Base-by-base conservation (phyloP, 306 rosid genomes). In the Vigna nakashimae region DNA sequence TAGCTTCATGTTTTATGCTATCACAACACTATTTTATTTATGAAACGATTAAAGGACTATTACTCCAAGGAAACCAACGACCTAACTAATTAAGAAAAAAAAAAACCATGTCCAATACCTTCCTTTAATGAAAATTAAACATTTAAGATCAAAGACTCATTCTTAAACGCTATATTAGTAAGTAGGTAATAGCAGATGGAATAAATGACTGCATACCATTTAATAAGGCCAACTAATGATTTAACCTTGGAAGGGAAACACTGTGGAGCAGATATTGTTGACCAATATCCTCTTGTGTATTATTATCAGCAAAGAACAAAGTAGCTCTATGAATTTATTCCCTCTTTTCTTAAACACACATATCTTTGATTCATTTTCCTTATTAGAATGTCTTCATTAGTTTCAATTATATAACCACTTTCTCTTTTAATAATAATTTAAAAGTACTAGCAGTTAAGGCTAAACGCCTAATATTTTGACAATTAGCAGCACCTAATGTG, bases 401-500 rank as follows among this genome's bases (percentile, higher is more conserved):
- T 9, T 45, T 78, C 76, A 78, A 46, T 18, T 69, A 10, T 70
- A 20, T 17, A 46, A 34, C 66, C 32, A 18, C 65, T 48, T 79
- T 52, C 65, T 16, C 65, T 50, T 49, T 46, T 24, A 36, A 71
- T 22, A 49, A 71, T 22, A 49, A 26, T 38, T 48, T 49, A 1
- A 79, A 34, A 79, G 17, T 50, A 14, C 69, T 13, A 28, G 51
- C n/a, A 46, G 28, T 14, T 60, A 79, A 48, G 63, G 57, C 77
- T 42, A 17, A 22, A 7, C 20, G n/a, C 55, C 66, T 51, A 62
- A 62, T 51, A 62, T 50, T 40, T 73, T 52, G 74, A 64, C 79
- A 80, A 64, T 64, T 55, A 63, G 71, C 71, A 70, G 65, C 58
- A 50, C 57, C 73, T 42, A 50, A 52, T 72, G 78, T 79, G 73